phyloP scores from a whole-genome alignment of 306 rosid genomes.

The Dicorynia guianensis region DNA sequence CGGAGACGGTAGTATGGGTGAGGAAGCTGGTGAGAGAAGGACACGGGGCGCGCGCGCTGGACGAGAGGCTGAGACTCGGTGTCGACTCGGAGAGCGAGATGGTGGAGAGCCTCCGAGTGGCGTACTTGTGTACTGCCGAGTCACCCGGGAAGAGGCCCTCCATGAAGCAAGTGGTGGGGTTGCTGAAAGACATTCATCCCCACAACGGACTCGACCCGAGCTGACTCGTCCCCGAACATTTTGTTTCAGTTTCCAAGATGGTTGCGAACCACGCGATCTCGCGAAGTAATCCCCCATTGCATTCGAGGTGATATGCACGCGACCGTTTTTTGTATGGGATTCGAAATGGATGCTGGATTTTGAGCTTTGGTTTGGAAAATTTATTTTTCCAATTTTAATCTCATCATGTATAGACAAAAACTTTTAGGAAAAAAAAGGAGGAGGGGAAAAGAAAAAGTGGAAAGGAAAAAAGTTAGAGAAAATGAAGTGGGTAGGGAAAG shows the following conservation, averaged over 20 bases:
- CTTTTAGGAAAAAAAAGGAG: too few species aligned
- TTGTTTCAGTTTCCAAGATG: not conserved
- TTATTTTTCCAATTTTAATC: not conserved
- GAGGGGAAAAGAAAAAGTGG: not conserved
- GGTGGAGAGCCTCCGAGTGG: conserved; percentile 83
- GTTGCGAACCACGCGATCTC: too few species aligned
- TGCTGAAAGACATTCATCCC: conserved; percentile 75
- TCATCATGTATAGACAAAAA: not conserved
- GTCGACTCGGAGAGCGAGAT: conserved; percentile 57
- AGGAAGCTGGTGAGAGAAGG: conserved; percentile 76
- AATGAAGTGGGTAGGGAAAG: not conserved
- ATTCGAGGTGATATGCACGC: too few species aligned
- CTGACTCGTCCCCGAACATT: conserved; percentile 7
- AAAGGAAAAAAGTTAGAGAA: conserved; percentile 10
- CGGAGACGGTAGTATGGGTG: conserved; percentile 64
- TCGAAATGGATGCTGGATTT: not conserved
- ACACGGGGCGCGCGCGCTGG: conserved; percentile 49
- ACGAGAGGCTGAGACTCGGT: conserved; percentile 52
- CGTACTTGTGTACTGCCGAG: conserved; percentile 79
- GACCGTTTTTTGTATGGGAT: not conserved
- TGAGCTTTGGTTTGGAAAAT: not conserved
- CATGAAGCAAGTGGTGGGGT: conserved; percentile 80
- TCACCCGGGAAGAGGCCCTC: conserved; percentile 77
- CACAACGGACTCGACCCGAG: conserved; percentile 33
- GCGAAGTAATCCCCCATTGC: too few species aligned